Base-by-base conservation (phyloP, 345 rosid species). In the Linum lewisii region DNA sequence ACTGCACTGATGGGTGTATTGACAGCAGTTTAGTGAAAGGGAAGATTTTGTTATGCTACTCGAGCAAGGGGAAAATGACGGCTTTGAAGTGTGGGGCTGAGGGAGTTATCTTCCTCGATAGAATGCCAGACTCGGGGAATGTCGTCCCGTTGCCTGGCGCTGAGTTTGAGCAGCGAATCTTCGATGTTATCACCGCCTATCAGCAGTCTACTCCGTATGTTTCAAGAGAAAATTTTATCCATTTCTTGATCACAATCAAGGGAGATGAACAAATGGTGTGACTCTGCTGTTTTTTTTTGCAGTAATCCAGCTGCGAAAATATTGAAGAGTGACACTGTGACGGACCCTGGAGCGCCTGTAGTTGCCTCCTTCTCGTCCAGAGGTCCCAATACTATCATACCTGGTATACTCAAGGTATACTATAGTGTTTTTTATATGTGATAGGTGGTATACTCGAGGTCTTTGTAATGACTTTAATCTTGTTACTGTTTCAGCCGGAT, bases 331-430 rank as follows among this genome's bases (percentile, higher is more conserved):
- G 70, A 75, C 36, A 56, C 51, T 29, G 38, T 59, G 42, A 59
- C 21, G 16, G 72, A 77, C 57, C 49, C 54, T n/a, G 54, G 21
- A 23, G 79, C 82, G 22, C 84, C 84, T 13, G 20, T 32, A 16
- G 71, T 69, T 44, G 57, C 78, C 14, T 1, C 42, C 2, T 79
- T 73, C 72, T 81, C 86, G 54, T 73, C 82, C 0, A 66, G 75
- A 0, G 81, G 86, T 0, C 89, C 84, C 14, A 78, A 67, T 60
- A 0, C 0, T 0, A 42, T 70, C 16, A 11, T 42, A 14, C 53
- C 58, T 16, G 74, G 76, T 63, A 67, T 84, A 14, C 19, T 72
- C 59, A 72, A 69, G 56, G 15, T 54, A 23, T 20, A 4, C 29
- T 1, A 54, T 52, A 22, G 4, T 52, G 11, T 7, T 18, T 18